Percentiles rank a stretch among this genome's conserved stretches.
These are phyloP conservation scores for Rosa persica DNA, from an alignment of 306 rosid genomes.

Conservation along the genomic window DNA sequence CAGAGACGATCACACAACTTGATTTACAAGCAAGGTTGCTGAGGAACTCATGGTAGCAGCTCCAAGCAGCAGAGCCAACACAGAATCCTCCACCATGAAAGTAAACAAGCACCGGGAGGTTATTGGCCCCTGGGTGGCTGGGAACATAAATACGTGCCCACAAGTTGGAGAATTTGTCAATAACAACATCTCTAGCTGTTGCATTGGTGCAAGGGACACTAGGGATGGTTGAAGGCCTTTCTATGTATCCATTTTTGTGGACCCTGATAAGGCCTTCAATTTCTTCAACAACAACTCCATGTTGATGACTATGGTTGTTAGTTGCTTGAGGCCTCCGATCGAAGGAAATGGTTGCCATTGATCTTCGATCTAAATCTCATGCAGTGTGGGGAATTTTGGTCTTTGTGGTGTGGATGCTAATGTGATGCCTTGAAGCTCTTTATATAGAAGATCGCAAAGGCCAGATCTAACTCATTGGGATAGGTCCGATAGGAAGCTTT, in stretches of 20 bases:
- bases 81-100: constrained; percentile 98
- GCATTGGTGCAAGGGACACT: constrained; percentile 44
- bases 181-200: constrained; percentile 52
- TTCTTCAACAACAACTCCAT: constrained; percentile 51
- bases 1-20: constrained; percentile 58
- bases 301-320: constrained; percentile 34
- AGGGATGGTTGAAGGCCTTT: constrained; percentile 62
- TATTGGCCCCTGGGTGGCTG: constrained; percentile 18
- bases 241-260: constrained; percentile 58
- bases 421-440: constrained; percentile 26
- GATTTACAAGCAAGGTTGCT: constrained; percentile 53
- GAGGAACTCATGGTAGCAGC: constrained; percentile 79
- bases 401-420: constrained; percentile 28
- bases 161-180: constrained; percentile 51
- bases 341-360: constrained; percentile 60
- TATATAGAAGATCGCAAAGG: constrained; percentile 46
- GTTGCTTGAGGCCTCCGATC: constrained; percentile 40
- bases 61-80: constrained; percentile 87
- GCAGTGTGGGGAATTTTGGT: constrained; percentile 12
- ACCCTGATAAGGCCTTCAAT: constrained; percentile 75
- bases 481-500: constrained; percentile 23
- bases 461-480: constrained; percentile 14
- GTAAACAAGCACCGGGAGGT: constrained; percentile 62
- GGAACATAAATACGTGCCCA: constrained; percentile 75
- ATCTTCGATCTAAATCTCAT: constrained; percentile 28